Percentiles rank a stretch among this genome's conserved stretches.
These are phyloP conservation scores for Toxicodendron radicans DNA, from an alignment of 345 rosid genomes.

Conservation along the genomic window DNA sequence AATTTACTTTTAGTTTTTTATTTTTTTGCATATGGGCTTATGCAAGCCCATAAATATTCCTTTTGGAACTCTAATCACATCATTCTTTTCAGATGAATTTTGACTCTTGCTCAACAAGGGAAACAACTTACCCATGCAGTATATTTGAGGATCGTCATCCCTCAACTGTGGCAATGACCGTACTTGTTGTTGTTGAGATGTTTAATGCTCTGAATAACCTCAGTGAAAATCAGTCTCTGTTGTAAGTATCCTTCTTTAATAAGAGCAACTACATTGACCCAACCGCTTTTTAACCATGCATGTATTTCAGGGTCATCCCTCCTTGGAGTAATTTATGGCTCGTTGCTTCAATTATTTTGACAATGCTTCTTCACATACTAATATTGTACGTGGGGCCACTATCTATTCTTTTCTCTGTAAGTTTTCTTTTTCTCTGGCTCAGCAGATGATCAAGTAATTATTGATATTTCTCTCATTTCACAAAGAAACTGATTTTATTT, in stretches of 20 bases:
- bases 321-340: constrained; percentile 99
- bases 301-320: constrained; percentile 70
- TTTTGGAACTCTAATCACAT: not conserved
- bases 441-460: constrained; percentile 5
- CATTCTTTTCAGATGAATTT: constrained; percentile 75
- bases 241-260: constrained; percentile 52
- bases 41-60: not conserved
- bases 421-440: constrained; percentile 31
- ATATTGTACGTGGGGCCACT: constrained; percentile 82
- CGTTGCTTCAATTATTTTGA: constrained; percentile 82
- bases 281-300: constrained; percentile 6
- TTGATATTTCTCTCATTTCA: constrained; percentile 3
- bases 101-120: constrained; percentile 84
- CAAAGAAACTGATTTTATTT: constrained; percentile 17
- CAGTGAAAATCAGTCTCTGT: constrained; percentile 93
- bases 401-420: constrained; percentile 93
- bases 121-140: constrained; percentile 87
- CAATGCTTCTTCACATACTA: constrained; percentile 86
- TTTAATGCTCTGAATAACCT: constrained; percentile 98
- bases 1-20: too few species aligned
- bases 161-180: constrained; percentile 96
- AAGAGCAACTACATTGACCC: not conserved
- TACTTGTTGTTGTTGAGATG: constrained; percentile 99
- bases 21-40: not conserved
- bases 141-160: constrained; percentile 95